Evolutionary conservation across 768 basidiomycete species (phyloP), one percentile per base, ranked within the genome.

Genomic region (Infundibulicybe gibba): DNA sequence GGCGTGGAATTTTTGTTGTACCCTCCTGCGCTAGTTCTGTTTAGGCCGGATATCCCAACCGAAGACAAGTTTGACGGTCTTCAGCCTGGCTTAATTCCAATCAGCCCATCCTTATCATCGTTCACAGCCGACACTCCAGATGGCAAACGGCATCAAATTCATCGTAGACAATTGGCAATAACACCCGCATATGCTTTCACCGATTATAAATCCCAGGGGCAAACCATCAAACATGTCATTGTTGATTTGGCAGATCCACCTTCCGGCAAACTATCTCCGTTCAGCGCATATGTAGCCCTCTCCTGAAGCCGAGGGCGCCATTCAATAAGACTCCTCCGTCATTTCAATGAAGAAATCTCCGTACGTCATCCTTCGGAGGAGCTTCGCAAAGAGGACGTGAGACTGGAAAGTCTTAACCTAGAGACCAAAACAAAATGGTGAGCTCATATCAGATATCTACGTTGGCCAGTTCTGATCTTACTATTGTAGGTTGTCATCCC

Each of bases 171-270:
- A 45, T 52, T 61, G 10, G 53, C 68, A 0, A 44, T 75, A 1
- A 68, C 62, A 0, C 45, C 56, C 0, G 69, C 55, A 16, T 73
- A 70, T 43, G 66, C 68, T 0, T 73, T 74, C 51, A 73, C 68
- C 0, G 70, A 74, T 49, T 73, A 69, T 51, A 60, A 64, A 40
- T 49, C 63, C 0, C 72, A 74, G 47, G 73, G 72, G 0, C 69
- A 72, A 45, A 73, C 69, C 0, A 52, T 70, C 3, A 50, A 53
- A 38, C 45, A 56, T 38, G 63, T 69, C 0, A 50, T 71, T 0
- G 61, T 74, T 3, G 68, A 75, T 45, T 40, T 76, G 0, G 64
- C 45, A 5, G 47, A 44, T 19, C 65, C 69, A 3, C 63, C 65
- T 0, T 45, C 48, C 0, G 59, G 55, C 0, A n/a, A 25, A 1